Evolutionary conservation across 495 filamentous ascomycete genomes (phyloP).

Genomic region (Daldinia bambusicola): DNA sequence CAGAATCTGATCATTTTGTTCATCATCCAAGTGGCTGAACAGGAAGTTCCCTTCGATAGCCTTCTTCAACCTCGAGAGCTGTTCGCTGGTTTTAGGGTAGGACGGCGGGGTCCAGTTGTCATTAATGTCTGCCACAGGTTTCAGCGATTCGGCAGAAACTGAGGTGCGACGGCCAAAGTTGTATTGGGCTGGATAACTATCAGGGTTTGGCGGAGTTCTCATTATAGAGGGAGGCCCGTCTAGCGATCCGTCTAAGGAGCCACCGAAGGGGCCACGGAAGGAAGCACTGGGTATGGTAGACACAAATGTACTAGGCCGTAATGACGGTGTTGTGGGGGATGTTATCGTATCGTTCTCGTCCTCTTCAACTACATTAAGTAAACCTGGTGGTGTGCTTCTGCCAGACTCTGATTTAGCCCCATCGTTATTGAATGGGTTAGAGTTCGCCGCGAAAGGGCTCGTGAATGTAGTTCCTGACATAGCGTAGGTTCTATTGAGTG

Average conservation of each 20-base stretch:
- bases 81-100: constrained; percentile 83
- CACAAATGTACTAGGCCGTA: constrained; percentile 41
- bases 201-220: constrained; percentile 59
- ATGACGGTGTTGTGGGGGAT: constrained; percentile 65
- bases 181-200: constrained; percentile 91
- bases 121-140: constrained; percentile 80
- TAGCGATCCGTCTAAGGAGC: constrained; percentile 50
- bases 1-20: constrained; percentile 85
- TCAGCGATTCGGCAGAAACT: constrained; percentile 95
- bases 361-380: constrained; percentile 67
- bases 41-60: constrained; percentile 92
- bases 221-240: constrained; percentile 55
- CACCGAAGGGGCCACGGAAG: constrained; percentile 61
- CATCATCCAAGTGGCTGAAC: constrained; percentile 93
- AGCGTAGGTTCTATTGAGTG: constrained; percentile 36
- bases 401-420: constrained; percentile 47
- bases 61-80: constrained; percentile 78
- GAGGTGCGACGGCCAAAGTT: constrained; percentile 93
- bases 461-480: constrained; percentile 66
- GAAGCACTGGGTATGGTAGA: constrained; percentile 38
- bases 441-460: constrained; percentile 63
- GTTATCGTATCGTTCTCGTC: constrained; percentile 67
- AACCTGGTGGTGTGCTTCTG: constrained; percentile 44
- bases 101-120: constrained; percentile 92
- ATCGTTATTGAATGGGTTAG: constrained; percentile 62